These are phyloP conservation scores for Vararia minispora DNA, from an alignment of 768 basidiomycete species.

Conservation along the genomic window DNA sequence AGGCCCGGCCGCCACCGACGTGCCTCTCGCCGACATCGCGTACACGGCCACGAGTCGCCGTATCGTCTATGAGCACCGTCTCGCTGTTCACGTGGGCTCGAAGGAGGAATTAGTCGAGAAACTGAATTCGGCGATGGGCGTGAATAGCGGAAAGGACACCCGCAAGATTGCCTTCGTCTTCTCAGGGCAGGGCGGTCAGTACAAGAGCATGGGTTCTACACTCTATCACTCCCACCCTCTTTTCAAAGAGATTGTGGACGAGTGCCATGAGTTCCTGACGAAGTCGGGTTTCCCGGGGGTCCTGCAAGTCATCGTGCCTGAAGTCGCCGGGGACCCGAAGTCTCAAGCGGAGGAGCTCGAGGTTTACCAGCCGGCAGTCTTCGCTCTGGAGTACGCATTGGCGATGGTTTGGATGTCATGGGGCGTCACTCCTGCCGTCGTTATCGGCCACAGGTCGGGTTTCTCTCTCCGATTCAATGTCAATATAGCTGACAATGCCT, in stretches of 20 bases:
- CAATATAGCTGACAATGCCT: slow-evolving; percentile 2
- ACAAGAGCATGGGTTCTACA: slow-evolving; percentile 47
- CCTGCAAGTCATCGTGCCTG: slow-evolving; percentile 22
- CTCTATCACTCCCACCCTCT: slow-evolving; percentile 39
- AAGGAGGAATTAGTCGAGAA: slow-evolving; percentile 35
- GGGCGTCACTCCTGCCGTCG: slow-evolving; percentile 50
- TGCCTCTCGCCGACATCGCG: slow-evolving; percentile 38
- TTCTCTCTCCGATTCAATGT: background rate
- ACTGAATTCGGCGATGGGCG: slow-evolving; percentile 26
- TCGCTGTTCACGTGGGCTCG: slow-evolving; percentile 35
- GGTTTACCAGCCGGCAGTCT: slow-evolving; percentile 40
- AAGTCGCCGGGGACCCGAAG: slow-evolving; percentile 17
- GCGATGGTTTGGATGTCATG: slow-evolving; percentile 56
- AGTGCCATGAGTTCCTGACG: slow-evolving; percentile 42
- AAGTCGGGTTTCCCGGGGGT: slow-evolving; percentile 41
- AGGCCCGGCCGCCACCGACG: slow-evolving; percentile 14
- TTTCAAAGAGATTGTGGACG: slow-evolving; percentile 43
- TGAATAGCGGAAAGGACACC: slow-evolving; percentile 18
- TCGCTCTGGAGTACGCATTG: slow-evolving; percentile 54
- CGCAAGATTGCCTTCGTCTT: slow-evolving; percentile 51
- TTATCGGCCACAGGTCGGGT: slow-evolving; percentile 63
- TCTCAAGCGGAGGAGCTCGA: slow-evolving; percentile 28
- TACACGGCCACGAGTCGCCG: slow-evolving; percentile 63
- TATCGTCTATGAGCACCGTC: slow-evolving; percentile 39
- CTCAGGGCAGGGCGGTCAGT: slow-evolving; percentile 65